Evolutionary conservation across 257 asterid genomes (phyloP).

Genomic region (Lithospermum erythrorhizon): DNA sequence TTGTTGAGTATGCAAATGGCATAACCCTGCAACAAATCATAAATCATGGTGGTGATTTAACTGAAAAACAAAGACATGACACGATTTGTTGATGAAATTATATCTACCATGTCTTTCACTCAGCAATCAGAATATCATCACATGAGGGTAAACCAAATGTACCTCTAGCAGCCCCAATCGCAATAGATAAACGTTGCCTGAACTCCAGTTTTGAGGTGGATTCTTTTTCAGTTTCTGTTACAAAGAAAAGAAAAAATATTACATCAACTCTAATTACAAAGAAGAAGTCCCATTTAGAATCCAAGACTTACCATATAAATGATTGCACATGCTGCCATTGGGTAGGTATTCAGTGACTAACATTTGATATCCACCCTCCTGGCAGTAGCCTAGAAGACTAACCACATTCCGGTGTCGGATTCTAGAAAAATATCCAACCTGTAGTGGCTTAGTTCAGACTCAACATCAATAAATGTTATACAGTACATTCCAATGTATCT

Average conservation of each 20-base stretch:
- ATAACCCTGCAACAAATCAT: slow-evolving; percentile 34
- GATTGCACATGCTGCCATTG: slow-evolving; percentile 52
- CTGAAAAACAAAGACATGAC: too few relatives aligned
- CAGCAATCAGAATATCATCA: neutral
- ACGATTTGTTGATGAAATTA: too few relatives aligned
- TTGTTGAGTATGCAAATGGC: slow-evolving; percentile 46
- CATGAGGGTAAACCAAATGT: slow-evolving; percentile 1
- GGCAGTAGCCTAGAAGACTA: slow-evolving; percentile 56
- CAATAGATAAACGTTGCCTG: slow-evolving; percentile 62
- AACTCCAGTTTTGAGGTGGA: slow-evolving; percentile 50
- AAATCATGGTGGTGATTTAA: neutral
- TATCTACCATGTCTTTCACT: neutral
- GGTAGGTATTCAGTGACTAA: slow-evolving; percentile 60
- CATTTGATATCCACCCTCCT: slow-evolving; percentile 51
- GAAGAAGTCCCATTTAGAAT: neutral
- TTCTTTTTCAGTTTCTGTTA: slow-evolving; percentile 26
- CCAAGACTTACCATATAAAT: slow-evolving; percentile 45
- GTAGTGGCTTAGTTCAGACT: slow-evolving; percentile 16
- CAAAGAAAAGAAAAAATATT: slow-evolving; percentile 3
- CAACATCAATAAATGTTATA: slow-evolving; percentile 2
- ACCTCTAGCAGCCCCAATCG: slow-evolving; percentile 79
- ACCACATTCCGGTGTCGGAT: slow-evolving; percentile 58
- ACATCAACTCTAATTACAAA: slow-evolving; percentile 1
- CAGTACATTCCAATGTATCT: neutral
- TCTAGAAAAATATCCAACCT: slow-evolving; percentile 43